A percentile compares a stretch with the other conserved stretches of the same genome.
phyloP scores from a whole-genome alignment of 805 yeast genomes.

The Yamadazyma sp. region DNA sequence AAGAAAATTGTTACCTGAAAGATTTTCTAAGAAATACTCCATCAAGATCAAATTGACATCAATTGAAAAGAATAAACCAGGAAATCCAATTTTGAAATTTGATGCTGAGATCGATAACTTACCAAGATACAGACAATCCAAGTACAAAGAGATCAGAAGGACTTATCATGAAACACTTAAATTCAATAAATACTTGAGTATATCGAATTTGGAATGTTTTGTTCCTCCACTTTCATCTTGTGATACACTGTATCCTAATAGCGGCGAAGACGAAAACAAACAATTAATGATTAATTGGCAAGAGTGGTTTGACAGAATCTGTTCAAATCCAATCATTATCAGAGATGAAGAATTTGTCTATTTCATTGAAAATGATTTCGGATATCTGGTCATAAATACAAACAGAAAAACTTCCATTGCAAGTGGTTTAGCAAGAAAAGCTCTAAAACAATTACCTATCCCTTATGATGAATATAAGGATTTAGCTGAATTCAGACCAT shows the following conservation, averaged over 20 bases:
- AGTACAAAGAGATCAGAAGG: slow-evolving; percentile 73
- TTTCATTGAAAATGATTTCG: slow-evolving; percentile 76
- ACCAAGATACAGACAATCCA: slow-evolving; percentile 69
- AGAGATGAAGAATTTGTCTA: slow-evolving; percentile 85
- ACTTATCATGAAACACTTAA: slow-evolving; percentile 74
- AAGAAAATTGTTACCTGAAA: slow-evolving; percentile 48
- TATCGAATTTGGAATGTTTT: slow-evolving; percentile 86
- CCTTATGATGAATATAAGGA: slow-evolving; percentile 87
- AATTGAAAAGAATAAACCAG: slow-evolving; percentile 69
- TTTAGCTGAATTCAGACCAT: slow-evolving; percentile 81
- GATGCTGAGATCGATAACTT: slow-evolving; percentile 53
- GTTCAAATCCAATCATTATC: slow-evolving; percentile 72
- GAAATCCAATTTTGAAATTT: slow-evolving; percentile 77
- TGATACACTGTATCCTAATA: slow-evolving; percentile 74
- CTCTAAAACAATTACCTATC: slow-evolving; percentile 86
- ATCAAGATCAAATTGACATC: slow-evolving; percentile 58
- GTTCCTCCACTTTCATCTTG: slow-evolving; percentile 85
- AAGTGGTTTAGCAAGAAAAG: slow-evolving; percentile 82
- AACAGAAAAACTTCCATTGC: slow-evolving; percentile 60
- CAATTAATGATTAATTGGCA: slow-evolving; percentile 63
- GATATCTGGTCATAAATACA: slow-evolving; percentile 59
- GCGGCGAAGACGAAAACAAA: slow-evolving; percentile 73
- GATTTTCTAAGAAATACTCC: slow-evolving; percentile 40
- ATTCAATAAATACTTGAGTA: slow-evolving; percentile 72
- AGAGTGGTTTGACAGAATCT: slow-evolving; percentile 78